Conservation (phyloP, 305 asterid species). For the Plantago rigida region DNA sequence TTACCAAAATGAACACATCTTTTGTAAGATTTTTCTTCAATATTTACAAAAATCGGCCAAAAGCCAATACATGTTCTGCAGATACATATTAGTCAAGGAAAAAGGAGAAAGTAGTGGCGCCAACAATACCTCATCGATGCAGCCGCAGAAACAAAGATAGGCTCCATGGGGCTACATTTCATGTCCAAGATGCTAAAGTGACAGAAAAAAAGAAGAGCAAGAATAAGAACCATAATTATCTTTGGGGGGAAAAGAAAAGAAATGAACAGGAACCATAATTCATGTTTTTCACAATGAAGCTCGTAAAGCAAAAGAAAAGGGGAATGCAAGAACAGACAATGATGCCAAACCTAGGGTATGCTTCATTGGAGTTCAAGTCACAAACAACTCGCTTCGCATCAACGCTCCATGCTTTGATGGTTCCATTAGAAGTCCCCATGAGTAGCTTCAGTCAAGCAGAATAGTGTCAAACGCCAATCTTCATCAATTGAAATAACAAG, state of each 20-base stretch:
- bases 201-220: constrained; percentile 26
- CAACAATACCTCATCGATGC: constrained; percentile 69
- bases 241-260: not conserved
- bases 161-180: constrained; percentile 98
- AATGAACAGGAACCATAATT: not conserved
- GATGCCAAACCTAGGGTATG: constrained; percentile 61
- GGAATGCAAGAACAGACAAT: constrained; percentile 7
- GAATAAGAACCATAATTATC: constrained; percentile 10
- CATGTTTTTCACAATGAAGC: constrained; percentile 3
- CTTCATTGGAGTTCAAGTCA: constrained; percentile 64
- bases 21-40: constrained; percentile 1
- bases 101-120: constrained; percentile 7
- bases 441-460: constrained; percentile 68
- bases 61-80: not conserved
- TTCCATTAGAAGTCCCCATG: constrained; percentile 96
- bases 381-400: constrained; percentile 96
- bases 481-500: constrained; percentile 20
- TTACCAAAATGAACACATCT: not conserved
- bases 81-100: not conserved
- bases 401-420: constrained; percentile 94
- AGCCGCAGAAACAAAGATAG: constrained; percentile 91
- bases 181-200: constrained; percentile 73
- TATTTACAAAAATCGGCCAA: not conserved
- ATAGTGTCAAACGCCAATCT: constrained; percentile 27
- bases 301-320: constrained; percentile 12